Base-by-base conservation (phyloP, 768 basidiomycete species). In the Boletus bicolor region DNA sequence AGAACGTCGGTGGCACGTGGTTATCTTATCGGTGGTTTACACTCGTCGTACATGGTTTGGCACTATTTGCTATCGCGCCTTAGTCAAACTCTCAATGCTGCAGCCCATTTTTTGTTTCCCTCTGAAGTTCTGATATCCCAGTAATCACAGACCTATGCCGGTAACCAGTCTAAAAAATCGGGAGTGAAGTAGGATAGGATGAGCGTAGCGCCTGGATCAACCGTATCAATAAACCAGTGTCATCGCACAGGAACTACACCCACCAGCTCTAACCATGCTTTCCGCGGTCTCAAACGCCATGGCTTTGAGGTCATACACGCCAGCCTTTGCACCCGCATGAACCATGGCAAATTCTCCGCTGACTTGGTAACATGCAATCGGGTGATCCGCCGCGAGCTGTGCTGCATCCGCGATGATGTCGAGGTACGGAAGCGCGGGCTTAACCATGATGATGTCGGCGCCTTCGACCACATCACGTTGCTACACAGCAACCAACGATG, bases 401-500 rank as follows among this genome's bases (percentile, higher is more conserved):
- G 86, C 83, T 15, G 92, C 93, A 66, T 97, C 93, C 34, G 89
- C 82, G 62, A 99, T 89, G 73, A 98, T 87, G 73, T 99, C 97
- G 49, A 98, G 90, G 75, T 98, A 98, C 0, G 97, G 95, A 57
- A 98, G 73, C 0, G 93, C 82, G 19, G 97, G 97, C 69, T 99
- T 99, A 69, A 99, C 93, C 95, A 99, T 98, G 69, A 99, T 85
- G 66, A 99, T 91, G 68, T 99, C 97, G 17, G 97, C 97, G 19
- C 97, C 97, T 76, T 98, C 97, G 9, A 67, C 74, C 0, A 82
- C 79, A 70, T 99, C 97, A 37, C 97, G 89, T 79, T 84, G 77
- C 95, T 98, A 65, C 38, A 53, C 32, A 44, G 28, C 21, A 28
- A 55, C 53, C 44, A 52, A 57, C 41, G 44, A 24, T 26, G 38